Base-by-base conservation (phyloP, 441 rosid species). In the Daphne laureola region DNA sequence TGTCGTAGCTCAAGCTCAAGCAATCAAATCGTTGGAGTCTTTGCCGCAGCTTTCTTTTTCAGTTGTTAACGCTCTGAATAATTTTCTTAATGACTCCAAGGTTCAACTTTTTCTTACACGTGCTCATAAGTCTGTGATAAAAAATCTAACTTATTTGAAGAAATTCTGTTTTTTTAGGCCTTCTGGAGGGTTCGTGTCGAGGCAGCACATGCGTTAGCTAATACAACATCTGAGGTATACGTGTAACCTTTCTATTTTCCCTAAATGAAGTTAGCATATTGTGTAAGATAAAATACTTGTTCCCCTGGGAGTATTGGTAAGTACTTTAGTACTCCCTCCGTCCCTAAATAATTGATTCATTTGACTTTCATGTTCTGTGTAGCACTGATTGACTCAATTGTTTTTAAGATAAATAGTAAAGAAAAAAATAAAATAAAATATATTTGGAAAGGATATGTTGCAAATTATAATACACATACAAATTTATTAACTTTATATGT, bases 111-210 rank as follows among this genome's bases (percentile, higher is more conserved):
- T 54, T 71, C 65, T 61, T 44, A 60, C 59, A 48, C 14, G 38
- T 66, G 21, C 49, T 44, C 73, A 56, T 49, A 50, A 14, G 51
- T 51, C 49, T 17, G 36, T 49, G 43, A 50, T 51, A 26, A 43
- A 49, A 57, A 31, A 44, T 17, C 25, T 17, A 46, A 40, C 41
- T 51, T 49, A 55, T 57, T n/a, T 51, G 26, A 56, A 48, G 21
- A 46, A 47, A 46, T 54, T 46, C 46, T 43, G 9, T 46, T 71
- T 53, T 64, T 70, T 51, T 54, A 93, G 99, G 97, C 80, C 59
- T 93, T 85, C 64, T 93, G 99, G 99, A 93, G 99, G 78, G 85
- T 87, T 69, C 88, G 99, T 25, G 74, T 90, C 53, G 97, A 81
- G 70, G 97, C 99, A 50, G 99, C 99, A 56, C 87, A 82, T 80